Conservation (phyloP, 176 grass and related monocot species). For the Phoenix dactylifera region DNA sequence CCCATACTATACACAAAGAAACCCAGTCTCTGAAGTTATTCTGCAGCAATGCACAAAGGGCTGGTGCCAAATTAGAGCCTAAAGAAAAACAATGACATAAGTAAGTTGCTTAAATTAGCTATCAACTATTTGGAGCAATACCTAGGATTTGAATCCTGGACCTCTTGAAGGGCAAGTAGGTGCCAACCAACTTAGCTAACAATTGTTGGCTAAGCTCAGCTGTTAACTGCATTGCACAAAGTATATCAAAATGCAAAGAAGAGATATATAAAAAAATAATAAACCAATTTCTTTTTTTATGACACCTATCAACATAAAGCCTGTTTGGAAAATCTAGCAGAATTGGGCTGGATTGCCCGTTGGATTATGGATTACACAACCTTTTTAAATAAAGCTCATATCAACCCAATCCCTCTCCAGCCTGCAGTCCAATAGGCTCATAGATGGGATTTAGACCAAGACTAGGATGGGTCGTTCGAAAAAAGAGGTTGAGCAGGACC, state of each 20-base stretch:
- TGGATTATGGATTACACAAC: too few species aligned
- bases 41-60: conserved; percentile 42
- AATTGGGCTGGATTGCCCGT: too few species aligned
- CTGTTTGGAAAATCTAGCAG: too few species aligned
- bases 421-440: too few species aligned
- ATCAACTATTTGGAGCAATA: background rate
- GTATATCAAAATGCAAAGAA: background rate
- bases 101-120: conserved; percentile 1
- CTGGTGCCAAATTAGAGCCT: conserved; percentile 45
- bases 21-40: conserved; percentile 40
- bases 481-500: too few species aligned
- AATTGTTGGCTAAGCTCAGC: background rate
- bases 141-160: background rate
- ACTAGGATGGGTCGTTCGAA: too few species aligned
- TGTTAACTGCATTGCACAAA: background rate
- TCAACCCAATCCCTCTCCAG: too few species aligned
- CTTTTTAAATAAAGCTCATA: too few species aligned
- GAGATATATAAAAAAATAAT: too few species aligned
- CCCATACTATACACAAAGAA: conserved; percentile 42
- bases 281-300: background rate
- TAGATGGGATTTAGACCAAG: too few species aligned
- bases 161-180: background rate
- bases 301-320: too few species aligned
- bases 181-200: background rate
- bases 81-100: conserved; percentile 15